A percentile compares a stretch with the other conserved stretches of the same genome.
Evolutionary conservation across 2,329 filamentous ascomycete species (phyloP).

Genomic region (Microcera coccophila): DNA sequence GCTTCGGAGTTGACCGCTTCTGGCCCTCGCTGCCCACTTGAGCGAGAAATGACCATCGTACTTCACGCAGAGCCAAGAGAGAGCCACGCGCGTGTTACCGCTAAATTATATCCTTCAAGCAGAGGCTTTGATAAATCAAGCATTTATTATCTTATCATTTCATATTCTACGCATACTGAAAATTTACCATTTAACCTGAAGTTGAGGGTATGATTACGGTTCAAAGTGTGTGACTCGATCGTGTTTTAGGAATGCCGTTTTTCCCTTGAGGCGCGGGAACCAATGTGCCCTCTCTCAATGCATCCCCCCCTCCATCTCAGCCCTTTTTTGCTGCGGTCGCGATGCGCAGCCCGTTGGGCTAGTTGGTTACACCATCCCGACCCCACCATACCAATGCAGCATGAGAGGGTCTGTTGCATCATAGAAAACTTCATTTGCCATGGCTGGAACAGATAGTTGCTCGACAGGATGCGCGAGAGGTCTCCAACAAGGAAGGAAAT

Average conservation of each 20-base stretch:
- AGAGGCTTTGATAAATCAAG: too few relatives aligned
- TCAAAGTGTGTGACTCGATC: background rate
- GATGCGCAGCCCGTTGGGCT: constrained; percentile 17
- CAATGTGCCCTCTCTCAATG: constrained; percentile 4
- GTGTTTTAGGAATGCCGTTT: background rate
- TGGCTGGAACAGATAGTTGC: constrained; percentile 1
- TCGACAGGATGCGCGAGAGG: background rate
- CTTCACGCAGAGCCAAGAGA: too few relatives aligned
- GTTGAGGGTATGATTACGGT: too few relatives aligned
- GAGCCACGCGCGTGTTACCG: too few relatives aligned
- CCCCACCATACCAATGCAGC: background rate
- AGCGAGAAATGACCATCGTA: too few relatives aligned
- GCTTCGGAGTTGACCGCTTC: background rate
- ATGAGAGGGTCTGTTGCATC: constrained; percentile 1
- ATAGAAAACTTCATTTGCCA: constrained; percentile 6
- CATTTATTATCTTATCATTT: too few relatives aligned
- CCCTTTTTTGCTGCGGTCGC: constrained; percentile 22
- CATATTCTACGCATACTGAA: too few relatives aligned
- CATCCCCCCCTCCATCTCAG: constrained; percentile 26
- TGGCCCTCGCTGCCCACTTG: too few relatives aligned
- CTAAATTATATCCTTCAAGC: too few relatives aligned
- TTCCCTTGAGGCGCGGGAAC: background rate
- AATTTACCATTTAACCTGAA: too few relatives aligned
- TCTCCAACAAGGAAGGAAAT: background rate
- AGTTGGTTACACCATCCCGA: constrained; percentile 4